These are phyloP conservation scores for Meira nashicola DNA, from an alignment of 1,284 basidiomycete genomes.

Conservation along the genomic window DNA sequence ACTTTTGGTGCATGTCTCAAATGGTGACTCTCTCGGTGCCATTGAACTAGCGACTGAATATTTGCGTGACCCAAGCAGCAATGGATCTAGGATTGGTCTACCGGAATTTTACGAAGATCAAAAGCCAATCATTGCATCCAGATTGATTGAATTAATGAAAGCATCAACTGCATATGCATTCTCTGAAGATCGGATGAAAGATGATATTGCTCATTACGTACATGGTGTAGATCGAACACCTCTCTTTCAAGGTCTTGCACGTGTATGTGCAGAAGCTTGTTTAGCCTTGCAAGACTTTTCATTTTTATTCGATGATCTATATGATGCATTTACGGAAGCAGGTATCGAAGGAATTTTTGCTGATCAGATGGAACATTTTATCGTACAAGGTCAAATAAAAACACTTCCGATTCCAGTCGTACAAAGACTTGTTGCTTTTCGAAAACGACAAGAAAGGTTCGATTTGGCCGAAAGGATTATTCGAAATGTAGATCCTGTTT, in stretches of 20 bases:
- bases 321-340: conserved; percentile 77
- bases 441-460: conserved; percentile 68
- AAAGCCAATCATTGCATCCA: conserved; percentile 66
- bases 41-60: conserved; percentile 81
- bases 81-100: conserved; percentile 83
- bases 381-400: conserved; percentile 69
- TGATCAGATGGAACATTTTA: conserved; percentile 73
- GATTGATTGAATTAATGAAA: conserved; percentile 74
- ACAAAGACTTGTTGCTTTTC: conserved; percentile 74
- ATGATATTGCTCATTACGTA: conserved; percentile 71
- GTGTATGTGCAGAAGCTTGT: conserved; percentile 74
- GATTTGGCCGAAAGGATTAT: conserved; percentile 81
- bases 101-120: conserved; percentile 65
- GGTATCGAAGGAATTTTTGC: conserved; percentile 87
- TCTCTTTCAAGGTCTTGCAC: conserved; percentile 82
- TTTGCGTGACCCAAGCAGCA: conserved; percentile 64
- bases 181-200: conserved; percentile 86
- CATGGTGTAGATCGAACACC: conserved; percentile 86
- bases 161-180: conserved; percentile 87
- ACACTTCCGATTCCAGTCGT: conserved; percentile 76
- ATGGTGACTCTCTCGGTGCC: conserved; percentile 81
- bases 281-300: conserved; percentile 73
- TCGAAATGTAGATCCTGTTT: conserved; percentile 88
- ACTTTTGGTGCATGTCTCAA: conserved; percentile 74
- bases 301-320: conserved; percentile 87